phyloP scores from a whole-genome alignment of 2,329 filamentous ascomycete genomes.

The Aureobasidium sp. region DNA sequence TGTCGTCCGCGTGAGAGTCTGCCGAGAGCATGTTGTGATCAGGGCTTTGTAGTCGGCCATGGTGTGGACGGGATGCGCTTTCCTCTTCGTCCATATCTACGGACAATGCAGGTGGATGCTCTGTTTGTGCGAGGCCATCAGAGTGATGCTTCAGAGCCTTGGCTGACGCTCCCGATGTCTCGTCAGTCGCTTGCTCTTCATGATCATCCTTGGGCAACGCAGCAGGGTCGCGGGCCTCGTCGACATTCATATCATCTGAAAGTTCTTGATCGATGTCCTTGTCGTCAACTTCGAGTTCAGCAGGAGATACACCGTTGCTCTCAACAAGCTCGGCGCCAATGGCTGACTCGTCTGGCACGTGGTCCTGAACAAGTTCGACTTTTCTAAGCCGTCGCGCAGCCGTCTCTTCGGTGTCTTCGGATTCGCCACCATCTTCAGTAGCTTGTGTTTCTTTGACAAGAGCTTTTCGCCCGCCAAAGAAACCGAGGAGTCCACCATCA shows the following conservation, averaged over 20 bases:
- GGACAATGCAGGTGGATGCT: background rate
- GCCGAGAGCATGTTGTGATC: conserved; percentile 15
- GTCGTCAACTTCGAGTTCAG: no score
- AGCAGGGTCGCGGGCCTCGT: background rate
- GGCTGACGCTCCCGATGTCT: background rate
- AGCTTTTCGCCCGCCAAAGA: conserved; percentile 23
- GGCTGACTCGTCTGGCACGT: background rate
- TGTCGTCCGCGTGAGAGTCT: conserved; percentile 17
- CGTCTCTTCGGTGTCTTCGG: conserved; percentile 24
- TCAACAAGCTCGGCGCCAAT: background rate
- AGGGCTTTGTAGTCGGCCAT: background rate
- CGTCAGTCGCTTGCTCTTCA: background rate
- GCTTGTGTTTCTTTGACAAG: conserved; percentile 23
- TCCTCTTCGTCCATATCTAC: background rate
- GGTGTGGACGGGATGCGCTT: background rate
- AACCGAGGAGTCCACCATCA: conserved; percentile 22
- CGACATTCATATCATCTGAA: background rate
- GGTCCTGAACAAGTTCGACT: background rate
- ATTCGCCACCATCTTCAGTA: conserved; percentile 24
- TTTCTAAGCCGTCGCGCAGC: conserved; percentile 15
- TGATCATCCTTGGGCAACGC: background rate
- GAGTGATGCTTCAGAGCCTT: background rate
- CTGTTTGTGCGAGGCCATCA: background rate
- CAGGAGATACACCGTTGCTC: background rate
- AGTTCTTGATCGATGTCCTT: no score